Conservation (phyloP, 192 early-diverging fungal species). For the Entomortierella parvispora region DNA sequence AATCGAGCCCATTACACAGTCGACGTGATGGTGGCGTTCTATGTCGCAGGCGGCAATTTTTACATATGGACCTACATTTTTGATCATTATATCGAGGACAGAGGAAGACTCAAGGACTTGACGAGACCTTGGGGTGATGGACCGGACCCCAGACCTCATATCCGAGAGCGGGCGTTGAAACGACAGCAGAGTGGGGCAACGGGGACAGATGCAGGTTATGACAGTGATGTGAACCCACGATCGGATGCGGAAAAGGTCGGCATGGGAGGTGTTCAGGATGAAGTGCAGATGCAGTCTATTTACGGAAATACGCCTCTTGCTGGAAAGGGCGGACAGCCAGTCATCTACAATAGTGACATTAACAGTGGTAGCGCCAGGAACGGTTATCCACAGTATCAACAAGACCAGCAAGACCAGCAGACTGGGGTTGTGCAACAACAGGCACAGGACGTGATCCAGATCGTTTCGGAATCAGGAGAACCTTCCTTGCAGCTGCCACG, state of each 20-base stretch:
- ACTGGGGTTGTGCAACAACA: too few species aligned
- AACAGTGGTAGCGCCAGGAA: too few species aligned
- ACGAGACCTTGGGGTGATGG: conserved; percentile 44
- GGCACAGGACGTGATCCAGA: too few species aligned
- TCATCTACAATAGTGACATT: too few species aligned
- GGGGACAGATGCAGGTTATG: too few species aligned
- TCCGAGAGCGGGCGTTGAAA: neutral
- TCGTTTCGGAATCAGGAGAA: neutral
- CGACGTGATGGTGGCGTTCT: conserved; percentile 70
- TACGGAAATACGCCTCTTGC: neutral
- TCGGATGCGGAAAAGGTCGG: neutral
- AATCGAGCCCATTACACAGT: conserved; percentile 74
- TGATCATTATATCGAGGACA: conserved; percentile 30
- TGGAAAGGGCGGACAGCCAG: too few species aligned
- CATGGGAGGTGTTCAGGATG: neutral
- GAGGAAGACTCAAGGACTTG: conserved; percentile 27
- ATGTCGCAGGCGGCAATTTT: conserved; percentile 63
- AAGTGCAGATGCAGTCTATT: neutral
- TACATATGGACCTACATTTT: conserved; percentile 45
- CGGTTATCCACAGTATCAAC: too few species aligned
- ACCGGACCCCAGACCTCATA: conserved; percentile 24
- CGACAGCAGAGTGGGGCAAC: neutral
- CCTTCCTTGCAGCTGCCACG: too few species aligned
- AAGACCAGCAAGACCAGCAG: too few species aligned
- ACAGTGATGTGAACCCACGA: too few species aligned